Conservation (phyloP, 2,329 filamentous ascomycete species). For the Phaeosphaeria sp. region DNA sequence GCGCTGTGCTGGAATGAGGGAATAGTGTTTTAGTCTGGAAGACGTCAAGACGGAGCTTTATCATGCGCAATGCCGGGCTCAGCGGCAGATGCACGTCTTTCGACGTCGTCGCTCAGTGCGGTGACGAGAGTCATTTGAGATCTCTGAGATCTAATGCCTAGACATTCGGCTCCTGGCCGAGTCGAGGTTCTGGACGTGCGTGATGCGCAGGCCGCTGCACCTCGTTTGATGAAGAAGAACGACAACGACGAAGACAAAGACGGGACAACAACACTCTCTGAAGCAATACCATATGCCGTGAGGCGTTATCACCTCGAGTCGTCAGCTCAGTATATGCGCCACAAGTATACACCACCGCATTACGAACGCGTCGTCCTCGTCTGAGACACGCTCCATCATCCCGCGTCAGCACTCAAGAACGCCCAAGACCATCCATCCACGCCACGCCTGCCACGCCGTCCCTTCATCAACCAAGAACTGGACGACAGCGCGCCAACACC, state of each 20-base stretch:
- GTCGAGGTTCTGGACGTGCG: neutral
- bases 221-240: neutral
- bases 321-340: neutral
- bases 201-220: neutral
- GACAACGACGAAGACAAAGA: too few species aligned
- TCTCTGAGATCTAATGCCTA: neutral
- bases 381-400: neutral
- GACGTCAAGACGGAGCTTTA: neutral
- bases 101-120: neutral
- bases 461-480: neutral
- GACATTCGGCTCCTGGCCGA: conserved; percentile 1
- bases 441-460: neutral
- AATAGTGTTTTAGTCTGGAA: neutral
- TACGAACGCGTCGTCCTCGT: neutral
- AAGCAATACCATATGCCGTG: neutral
- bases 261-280: too few species aligned
- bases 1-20: neutral
- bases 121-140: neutral
- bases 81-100: neutral
- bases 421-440: neutral
- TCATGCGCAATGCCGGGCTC: neutral
- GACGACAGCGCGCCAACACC: neutral
- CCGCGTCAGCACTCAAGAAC: neutral
- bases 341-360: neutral
- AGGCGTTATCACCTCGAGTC: neutral